Evolutionary conservation across 805 yeast genomes (phyloP).

Genomic region (Candida wancherniae): DNA sequence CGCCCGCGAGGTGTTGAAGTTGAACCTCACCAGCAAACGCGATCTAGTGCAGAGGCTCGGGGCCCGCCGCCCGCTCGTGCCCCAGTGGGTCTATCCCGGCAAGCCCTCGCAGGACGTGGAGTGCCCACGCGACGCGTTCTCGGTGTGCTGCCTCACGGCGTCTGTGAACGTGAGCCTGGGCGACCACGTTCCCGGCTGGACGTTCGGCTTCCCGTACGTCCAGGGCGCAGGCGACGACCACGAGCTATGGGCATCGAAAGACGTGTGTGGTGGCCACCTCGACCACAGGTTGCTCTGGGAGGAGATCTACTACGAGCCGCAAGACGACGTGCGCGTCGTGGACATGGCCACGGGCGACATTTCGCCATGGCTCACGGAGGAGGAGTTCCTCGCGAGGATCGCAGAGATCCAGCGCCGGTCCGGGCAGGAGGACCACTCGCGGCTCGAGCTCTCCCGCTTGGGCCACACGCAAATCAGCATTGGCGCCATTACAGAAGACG

Average conservation of each 20-base stretch:
- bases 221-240: constrained; percentile 97
- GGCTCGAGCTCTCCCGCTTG: constrained; percentile 13
- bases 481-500: constrained; percentile 21
- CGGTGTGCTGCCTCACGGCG: constrained; percentile 15
- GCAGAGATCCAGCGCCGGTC: constrained; percentile 10
- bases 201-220: constrained; percentile 44
- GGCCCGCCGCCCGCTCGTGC: constrained; percentile 48
- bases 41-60: constrained; percentile 26
- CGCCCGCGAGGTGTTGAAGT: constrained; percentile 37
- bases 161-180: constrained; percentile 8
- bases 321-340: constrained; percentile 14
- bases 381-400: constrained; percentile 18
- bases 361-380: constrained; percentile 20
- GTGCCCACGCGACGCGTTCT: constrained; percentile 2
- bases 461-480: constrained; percentile 24
- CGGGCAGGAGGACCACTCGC: neutral
- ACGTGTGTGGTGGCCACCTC: constrained; percentile 42
- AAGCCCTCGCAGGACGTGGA: constrained; percentile 4
- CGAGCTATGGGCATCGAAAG: constrained; percentile 62
- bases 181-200: constrained; percentile 9
- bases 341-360: constrained; percentile 21
- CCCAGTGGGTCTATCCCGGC: constrained; percentile 68
- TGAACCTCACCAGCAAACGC: constrained; percentile 36
- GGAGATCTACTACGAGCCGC: constrained; percentile 12
- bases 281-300: constrained; percentile 58